Percentiles rank a stretch among this genome's conserved stretches.
These are phyloP conservation scores for Ogataea degrootiae DNA, from an alignment of 805 yeast genomes.

Conservation along the genomic window DNA sequence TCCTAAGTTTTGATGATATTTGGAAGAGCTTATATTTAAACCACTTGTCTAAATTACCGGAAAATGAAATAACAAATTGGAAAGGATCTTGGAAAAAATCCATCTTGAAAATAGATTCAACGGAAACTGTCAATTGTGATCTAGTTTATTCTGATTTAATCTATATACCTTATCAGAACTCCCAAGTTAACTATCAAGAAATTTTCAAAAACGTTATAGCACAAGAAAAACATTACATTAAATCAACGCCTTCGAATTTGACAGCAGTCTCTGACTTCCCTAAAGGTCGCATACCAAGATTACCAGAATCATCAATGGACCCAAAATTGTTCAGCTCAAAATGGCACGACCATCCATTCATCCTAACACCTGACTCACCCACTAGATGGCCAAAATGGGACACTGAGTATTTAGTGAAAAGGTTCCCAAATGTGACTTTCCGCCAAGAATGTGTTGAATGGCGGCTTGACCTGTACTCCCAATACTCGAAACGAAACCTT, in stretches of 20 bases:
- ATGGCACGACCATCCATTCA: constrained; percentile 59
- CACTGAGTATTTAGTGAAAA: constrained; percentile 38
- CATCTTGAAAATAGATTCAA: constrained; percentile 36
- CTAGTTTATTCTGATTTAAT: constrained; percentile 70
- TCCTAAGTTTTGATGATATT: constrained; percentile 67
- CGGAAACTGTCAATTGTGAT: constrained; percentile 42
- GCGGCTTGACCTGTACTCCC: constrained; percentile 57
- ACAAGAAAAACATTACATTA: constrained; percentile 33
- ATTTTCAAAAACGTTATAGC: constrained; percentile 45
- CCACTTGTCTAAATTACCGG: constrained; percentile 8
- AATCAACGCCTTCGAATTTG: constrained; percentile 9
- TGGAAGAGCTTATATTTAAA: constrained; percentile 64
- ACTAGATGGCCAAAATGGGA: constrained; percentile 64
- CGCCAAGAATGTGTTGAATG: constrained; percentile 85
- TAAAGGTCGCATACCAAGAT: constrained; percentile 44
- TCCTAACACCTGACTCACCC: constrained; percentile 19
- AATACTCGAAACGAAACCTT: constrained; percentile 53
- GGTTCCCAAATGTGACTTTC: constrained; percentile 60
- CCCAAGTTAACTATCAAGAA: constrained; percentile 57
- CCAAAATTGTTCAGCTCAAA: constrained; percentile 37
- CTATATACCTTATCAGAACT: constrained; percentile 78
- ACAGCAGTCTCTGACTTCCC: constrained; percentile 10
- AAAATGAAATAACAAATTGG: constrained; percentile 42
- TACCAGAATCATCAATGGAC: constrained; percentile 41
- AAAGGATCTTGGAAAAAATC: constrained; percentile 78